Base-by-base conservation (phyloP, 345 rosid species). In the Schrenkiella parvula region DNA sequence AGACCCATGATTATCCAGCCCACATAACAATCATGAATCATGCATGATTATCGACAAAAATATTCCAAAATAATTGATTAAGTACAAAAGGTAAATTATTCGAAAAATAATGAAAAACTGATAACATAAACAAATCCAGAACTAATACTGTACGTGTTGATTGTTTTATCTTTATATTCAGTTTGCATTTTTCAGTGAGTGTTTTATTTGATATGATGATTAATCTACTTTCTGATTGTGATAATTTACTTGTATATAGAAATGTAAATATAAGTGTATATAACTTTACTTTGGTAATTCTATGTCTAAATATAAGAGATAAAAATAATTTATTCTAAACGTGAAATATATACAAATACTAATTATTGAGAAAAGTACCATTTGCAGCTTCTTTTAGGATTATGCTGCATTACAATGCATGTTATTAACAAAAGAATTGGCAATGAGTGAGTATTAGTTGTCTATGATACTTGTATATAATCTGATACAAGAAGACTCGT, bases 1-100 rank as follows among this genome's bases (percentile, higher is more conserved):
- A 54, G 42, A 61, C 74, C 74, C 79, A 75, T 75, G 70, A 69
- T 69, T 63, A 54, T 75, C 52, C 79, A 75, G 51, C 60, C 70
- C 59, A 62, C 70, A 75, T 69, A 28, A 28, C 41, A 54, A 75
- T 53, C 70, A 73, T 64, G 71, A 53, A 64, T 64, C 57, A 75
- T 69, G 64, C 57, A 75, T 69, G 64, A 68, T 68, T 42, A 44
- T 19, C 23, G 50, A 60, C 31, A 41, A 42, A 67, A 8, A 23
- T 51, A 52, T 51, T 68, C 63, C 42, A 41, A 51, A 67, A 59
- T 11, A 39, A 50, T 75, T 61, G 38, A 59, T 58, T 1, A 60
- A 60, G 56, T 61, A 52, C 68, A 52, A 68, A 74, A 74, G 78
- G 54, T 23, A 13, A 42, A 69, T 76, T 47, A 70, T 76, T 76